Evolutionary conservation across 805 yeast genomes (phyloP).

Genomic region (Ogataea haglerorum): DNA sequence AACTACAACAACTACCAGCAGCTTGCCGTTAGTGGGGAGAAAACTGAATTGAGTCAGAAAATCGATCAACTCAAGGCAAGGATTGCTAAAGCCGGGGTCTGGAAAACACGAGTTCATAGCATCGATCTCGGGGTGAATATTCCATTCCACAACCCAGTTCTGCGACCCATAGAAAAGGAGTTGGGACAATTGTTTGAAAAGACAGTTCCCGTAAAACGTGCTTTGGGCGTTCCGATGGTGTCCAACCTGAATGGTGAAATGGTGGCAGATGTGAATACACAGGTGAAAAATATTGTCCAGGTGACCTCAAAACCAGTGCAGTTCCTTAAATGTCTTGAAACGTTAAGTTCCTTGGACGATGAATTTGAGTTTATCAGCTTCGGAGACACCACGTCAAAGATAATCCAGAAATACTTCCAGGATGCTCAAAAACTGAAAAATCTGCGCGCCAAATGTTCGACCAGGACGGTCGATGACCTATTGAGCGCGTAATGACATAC

Average conservation of each 20-base stretch:
- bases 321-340: constrained; percentile 32
- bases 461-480: constrained; percentile 3
- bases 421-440: constrained; percentile 16
- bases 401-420: constrained; percentile 25
- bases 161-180: constrained; percentile 27
- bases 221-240: constrained; percentile 27
- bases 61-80: constrained; percentile 13
- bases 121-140: constrained; percentile 30
- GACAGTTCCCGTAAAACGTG: not conserved
- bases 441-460: not conserved
- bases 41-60: constrained; percentile 14
- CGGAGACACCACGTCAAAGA: constrained; percentile 28
- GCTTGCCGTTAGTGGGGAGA: constrained; percentile 32
- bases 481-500: not conserved
- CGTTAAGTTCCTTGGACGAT: constrained; percentile 8
- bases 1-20: constrained; percentile 35
- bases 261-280: constrained; percentile 16
- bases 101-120: constrained; percentile 26
- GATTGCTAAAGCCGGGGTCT: constrained; percentile 15
- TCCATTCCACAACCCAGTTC: constrained; percentile 35
- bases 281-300: constrained; percentile 27
- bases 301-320: constrained; percentile 34
- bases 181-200: constrained; percentile 16
- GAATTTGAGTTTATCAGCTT: constrained; percentile 28
- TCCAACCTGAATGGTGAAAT: constrained; percentile 30